These are phyloP conservation scores for Phytophthora capsici DNA, from an alignment of 352 stramenopile genomes.

Conservation along the genomic window DNA sequence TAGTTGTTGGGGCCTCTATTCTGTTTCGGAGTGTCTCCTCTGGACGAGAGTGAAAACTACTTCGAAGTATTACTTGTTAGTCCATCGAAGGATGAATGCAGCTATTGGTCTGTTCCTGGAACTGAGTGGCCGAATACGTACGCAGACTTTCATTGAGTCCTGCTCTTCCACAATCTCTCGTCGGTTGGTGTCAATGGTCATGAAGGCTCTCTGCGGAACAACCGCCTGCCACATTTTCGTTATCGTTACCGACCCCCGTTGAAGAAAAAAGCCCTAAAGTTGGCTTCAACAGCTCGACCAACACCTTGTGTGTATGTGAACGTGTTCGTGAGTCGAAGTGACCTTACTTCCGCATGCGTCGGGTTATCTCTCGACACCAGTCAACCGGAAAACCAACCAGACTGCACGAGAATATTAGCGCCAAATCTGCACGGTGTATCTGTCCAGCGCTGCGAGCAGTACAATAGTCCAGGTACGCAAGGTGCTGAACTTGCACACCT, in stretches of 20 bases:
- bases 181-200: slow-evolving; percentile 26
- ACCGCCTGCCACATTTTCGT: too few species aligned
- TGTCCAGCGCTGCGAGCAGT: slow-evolving; percentile 29
- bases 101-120: slow-evolving; percentile 75
- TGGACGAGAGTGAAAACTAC: slow-evolving; percentile 11
- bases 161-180: slow-evolving; percentile 44
- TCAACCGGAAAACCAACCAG: neutral
- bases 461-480: slow-evolving; percentile 25
- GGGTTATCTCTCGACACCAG: too few species aligned
- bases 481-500: slow-evolving; percentile 19
- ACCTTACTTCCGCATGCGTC: too few species aligned
- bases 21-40: neutral
- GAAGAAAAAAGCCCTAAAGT: too few species aligned
- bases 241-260: too few species aligned
- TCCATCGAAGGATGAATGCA: slow-evolving; percentile 65
- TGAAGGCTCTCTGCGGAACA: too few species aligned
- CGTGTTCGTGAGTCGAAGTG: too few species aligned
- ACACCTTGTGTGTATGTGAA: too few species aligned
- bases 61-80: slow-evolving; percentile 40
- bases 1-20: slow-evolving; percentile 60
- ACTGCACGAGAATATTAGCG: slow-evolving; percentile 17
- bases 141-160: slow-evolving; percentile 77
- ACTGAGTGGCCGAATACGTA: slow-evolving; percentile 73
- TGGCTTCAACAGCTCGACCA: too few species aligned
- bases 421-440: slow-evolving; percentile 26